These are phyloP conservation scores for Strobilomyces echinocephalus DNA, from an alignment of 768 basidiomycete genomes.

Conservation along the genomic window DNA sequence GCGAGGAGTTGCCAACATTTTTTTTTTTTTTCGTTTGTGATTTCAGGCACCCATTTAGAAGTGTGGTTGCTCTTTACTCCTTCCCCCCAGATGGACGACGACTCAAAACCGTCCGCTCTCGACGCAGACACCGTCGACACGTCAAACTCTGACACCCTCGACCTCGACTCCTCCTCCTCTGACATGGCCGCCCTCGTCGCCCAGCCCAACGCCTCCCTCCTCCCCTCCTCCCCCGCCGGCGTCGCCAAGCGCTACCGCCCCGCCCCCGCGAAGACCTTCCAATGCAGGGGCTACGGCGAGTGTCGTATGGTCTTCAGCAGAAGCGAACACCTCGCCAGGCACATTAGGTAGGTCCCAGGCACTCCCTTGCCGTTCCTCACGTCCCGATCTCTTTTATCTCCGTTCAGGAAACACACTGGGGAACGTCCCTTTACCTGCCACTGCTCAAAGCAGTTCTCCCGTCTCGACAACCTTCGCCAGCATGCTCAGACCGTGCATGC, in stretches of 20 bases:
- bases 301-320: conserved; percentile 96
- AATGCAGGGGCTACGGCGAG: conserved; percentile 91
- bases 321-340: conserved; percentile 92
- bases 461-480: conserved; percentile 94
- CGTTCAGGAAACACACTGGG: conserved; percentile 89
- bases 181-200: too few relatives aligned
- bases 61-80: conserved; percentile 31
- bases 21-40: conserved; percentile 8
- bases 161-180: neutral
- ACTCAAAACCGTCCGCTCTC: conserved; percentile 31
- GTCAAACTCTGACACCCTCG: neutral
- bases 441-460: conserved; percentile 91
- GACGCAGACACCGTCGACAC: conserved; percentile 16
- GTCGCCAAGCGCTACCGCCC: conserved; percentile 68
- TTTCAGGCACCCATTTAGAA: conserved; percentile 35
- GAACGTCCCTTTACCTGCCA: conserved; percentile 96
- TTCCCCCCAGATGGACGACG: conserved; percentile 30
- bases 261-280: conserved; percentile 89
- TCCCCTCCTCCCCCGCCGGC: conserved; percentile 13
- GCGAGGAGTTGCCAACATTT: conserved; percentile 18
- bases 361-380: conserved; percentile 12
- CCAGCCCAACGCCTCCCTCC: too few relatives aligned
- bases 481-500: conserved; percentile 96
- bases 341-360: conserved; percentile 71
- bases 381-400: conserved; percentile 24